Conservation (phyloP, 495 filamentous ascomycete genomes). For the Penicillium angulare region DNA sequence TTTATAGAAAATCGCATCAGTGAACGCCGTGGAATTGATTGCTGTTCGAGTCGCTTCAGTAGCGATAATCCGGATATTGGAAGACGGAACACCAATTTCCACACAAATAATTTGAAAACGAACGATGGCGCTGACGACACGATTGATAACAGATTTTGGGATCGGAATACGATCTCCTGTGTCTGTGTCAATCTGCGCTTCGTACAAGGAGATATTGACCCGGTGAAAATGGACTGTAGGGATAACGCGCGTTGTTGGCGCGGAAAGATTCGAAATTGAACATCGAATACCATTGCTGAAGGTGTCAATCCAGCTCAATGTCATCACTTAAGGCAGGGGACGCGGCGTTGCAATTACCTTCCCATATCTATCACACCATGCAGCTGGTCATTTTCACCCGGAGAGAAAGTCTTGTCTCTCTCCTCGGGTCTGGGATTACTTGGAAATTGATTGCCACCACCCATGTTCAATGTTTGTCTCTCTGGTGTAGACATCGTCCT, state of each 20-base stretch:
- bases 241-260: slow-evolving; percentile 66
- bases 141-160: slow-evolving; percentile 56
- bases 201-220: slow-evolving; percentile 82
- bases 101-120: slow-evolving; percentile 74
- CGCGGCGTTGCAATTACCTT: slow-evolving; percentile 16
- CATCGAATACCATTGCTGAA: slow-evolving; percentile 93
- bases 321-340: not conserved
- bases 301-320: not conserved
- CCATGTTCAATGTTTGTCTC: not conserved
- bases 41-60: slow-evolving; percentile 89
- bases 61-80: slow-evolving; percentile 71
- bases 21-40: slow-evolving; percentile 67
- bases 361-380: slow-evolving; percentile 32
- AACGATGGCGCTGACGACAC: slow-evolving; percentile 61
- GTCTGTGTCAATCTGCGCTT: slow-evolving; percentile 61
- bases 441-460: not conserved
- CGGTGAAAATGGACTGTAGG: slow-evolving; percentile 77
- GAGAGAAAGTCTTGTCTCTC: not conserved
- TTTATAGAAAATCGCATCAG: slow-evolving; percentile 55
- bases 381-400: slow-evolving; percentile 8
- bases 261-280: slow-evolving; percentile 77
- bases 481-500: not conserved
- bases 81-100: slow-evolving; percentile 61
- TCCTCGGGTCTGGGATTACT: not conserved
- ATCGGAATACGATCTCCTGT: slow-evolving; percentile 54